Evolutionary conservation across 768 basidiomycete species (phyloP).

Genomic region (Suillus occidentalis): DNA sequence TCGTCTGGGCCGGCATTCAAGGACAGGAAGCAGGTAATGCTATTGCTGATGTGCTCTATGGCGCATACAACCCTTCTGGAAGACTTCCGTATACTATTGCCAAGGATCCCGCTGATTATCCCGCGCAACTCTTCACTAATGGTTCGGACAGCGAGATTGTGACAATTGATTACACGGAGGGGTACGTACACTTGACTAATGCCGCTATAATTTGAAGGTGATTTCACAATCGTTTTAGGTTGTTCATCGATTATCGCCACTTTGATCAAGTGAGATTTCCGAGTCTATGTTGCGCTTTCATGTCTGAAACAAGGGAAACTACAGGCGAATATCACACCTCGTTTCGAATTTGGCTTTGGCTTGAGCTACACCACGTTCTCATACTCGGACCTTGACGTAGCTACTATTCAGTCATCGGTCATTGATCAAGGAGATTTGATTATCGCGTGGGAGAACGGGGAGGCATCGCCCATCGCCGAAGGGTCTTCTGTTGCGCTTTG

Average conservation of each 20-base stretch:
- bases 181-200: conserved; percentile 30
- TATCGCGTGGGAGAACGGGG: conserved; percentile 53
- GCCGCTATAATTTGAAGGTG: not conserved
- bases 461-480: conserved; percentile 45
- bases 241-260: conserved; percentile 65
- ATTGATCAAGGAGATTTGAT: conserved; percentile 25
- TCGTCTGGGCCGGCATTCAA: conserved; percentile 65
- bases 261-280: conserved; percentile 52
- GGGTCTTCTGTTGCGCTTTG: conserved; percentile 62
- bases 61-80: conserved; percentile 66
- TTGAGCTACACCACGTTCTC: conserved; percentile 46
- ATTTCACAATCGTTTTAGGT: conserved; percentile 23
- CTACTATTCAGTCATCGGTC: conserved; percentile 39
- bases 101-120: conserved; percentile 56
- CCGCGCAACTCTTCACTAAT: conserved; percentile 47
- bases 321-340: conserved; percentile 63
- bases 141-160: conserved; percentile 39
- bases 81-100: conserved; percentile 77
- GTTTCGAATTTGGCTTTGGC: conserved; percentile 47
- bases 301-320: conserved; percentile 23
- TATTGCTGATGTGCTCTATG: conserved; percentile 69
- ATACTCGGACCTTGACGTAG: conserved; percentile 32
- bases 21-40: conserved; percentile 72
- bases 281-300: not conserved
- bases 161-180: conserved; percentile 59